Percentiles rank a stretch among this genome's conserved stretches.
phyloP scores from a whole-genome alignment of 2,329 filamentous ascomycete genomes.

The Trichoderma afroharzianum region DNA sequence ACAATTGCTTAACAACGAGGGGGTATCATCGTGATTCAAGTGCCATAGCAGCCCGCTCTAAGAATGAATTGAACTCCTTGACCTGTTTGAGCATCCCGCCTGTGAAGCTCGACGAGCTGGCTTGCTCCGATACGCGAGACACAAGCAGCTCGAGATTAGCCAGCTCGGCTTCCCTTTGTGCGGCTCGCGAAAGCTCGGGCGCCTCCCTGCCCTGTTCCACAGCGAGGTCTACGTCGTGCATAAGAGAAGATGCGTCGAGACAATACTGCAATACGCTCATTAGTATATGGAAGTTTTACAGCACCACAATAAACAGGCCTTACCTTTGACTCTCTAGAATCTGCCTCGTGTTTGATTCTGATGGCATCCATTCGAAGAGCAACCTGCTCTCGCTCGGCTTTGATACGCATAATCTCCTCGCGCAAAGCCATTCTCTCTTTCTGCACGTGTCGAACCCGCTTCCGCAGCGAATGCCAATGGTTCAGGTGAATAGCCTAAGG shows the following conservation, averaged over 20 bases:
- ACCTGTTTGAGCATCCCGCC: slow-evolving; percentile 56
- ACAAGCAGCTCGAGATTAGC: slow-evolving; percentile 56
- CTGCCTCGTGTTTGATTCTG: slow-evolving; percentile 55
- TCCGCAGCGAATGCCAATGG: slow-evolving; percentile 53
- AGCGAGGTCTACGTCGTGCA: slow-evolving; percentile 61
- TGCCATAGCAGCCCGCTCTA: slow-evolving; percentile 57
- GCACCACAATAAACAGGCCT: slow-evolving; percentile 21
- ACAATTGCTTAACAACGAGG: not conserved
- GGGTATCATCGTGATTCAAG: slow-evolving; percentile 45
- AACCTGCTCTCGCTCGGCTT: slow-evolving; percentile 58
- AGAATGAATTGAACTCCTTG: slow-evolving; percentile 59
- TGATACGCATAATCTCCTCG: slow-evolving; percentile 57
- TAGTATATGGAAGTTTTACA: not conserved
- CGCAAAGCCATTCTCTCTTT: slow-evolving; percentile 55
- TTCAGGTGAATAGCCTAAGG: slow-evolving; percentile 56
- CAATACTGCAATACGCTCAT: slow-evolving; percentile 34
- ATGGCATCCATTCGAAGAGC: slow-evolving; percentile 60
- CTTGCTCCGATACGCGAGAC: slow-evolving; percentile 52
- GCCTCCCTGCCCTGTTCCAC: slow-evolving; percentile 49
- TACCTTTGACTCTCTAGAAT: slow-evolving; percentile 51
- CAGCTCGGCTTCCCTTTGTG: slow-evolving; percentile 48
- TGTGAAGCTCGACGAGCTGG: slow-evolving; percentile 45
- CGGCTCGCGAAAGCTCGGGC: slow-evolving; percentile 42
- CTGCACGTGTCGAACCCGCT: slow-evolving; percentile 54
- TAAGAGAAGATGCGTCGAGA: slow-evolving; percentile 52